Evolutionary conservation across 768 basidiomycete genomes (phyloP), one percentile per base, ranked within the genome.

Genomic region (Pholiota conissans): DNA sequence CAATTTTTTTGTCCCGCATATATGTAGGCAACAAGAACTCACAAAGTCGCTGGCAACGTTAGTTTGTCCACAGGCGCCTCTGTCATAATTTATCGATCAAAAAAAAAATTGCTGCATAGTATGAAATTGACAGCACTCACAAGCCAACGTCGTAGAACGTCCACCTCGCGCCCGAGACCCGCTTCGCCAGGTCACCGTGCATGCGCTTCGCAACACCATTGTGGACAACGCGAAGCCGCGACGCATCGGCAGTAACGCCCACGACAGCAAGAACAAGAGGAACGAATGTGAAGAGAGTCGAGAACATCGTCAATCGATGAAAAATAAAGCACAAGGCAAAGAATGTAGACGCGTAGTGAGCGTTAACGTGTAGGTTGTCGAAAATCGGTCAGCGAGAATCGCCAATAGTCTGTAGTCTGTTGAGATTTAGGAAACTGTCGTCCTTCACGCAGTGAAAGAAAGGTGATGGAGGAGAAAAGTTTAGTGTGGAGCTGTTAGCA

Each of bases 111-210:
- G 46, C 22, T 39, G 27, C 18, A 29, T 58, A 34, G 27, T 18
- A 20, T 24, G 18, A 20, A 28, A 28, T 7, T 5, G 42, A 34
- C 27, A 29, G 58, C 56, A 65, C 66, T 60, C 40, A 68, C 67
- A 68, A 58, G 58, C 71, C 71, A 48, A 70, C 70, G 47, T 69
- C 70, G 42, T 73, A 73, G 49, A 67, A 73, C 7, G 68, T 62
- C 71, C 71, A 71, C 16, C 66, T 56, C 32, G 68, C 52, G 26
- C 35, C 26, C 2, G 55, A 54, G 55, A 61, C 68, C 45, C 69
- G 66, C 57, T 69, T 70, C 14, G 45, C 47, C 24, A 49, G 16
- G 4, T 56, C 55, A 11, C 49, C 63, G 56, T 49, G 65, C 52
- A 22, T 64, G 66, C 60, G 55, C 62, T 61, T 46, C 55, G 69